Evolutionary conservation across 352 stramenopile genomes (phyloP), one percentile per base, ranked within the genome.

Genomic region (Blastocystis sp.): DNA sequence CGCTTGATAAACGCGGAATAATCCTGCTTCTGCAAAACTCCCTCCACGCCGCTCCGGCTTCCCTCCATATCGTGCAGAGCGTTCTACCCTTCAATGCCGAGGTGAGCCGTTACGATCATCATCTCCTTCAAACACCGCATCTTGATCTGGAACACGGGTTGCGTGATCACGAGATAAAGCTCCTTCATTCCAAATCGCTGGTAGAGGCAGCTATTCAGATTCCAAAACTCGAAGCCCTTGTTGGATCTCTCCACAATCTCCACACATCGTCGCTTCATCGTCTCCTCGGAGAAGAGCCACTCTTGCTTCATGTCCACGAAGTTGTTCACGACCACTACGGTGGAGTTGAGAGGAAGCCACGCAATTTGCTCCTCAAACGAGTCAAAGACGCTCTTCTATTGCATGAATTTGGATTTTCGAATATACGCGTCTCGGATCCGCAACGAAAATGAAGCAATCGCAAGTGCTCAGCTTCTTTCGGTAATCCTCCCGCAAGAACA

Each of bases 101-200:
- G 0, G 11, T 7, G 7, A 3, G 21, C 28, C n/a, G 38, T 59
- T 17, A 64, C 71, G 40, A 45, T 45, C 11, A 81, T 62, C 71
- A 81, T 62, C 53, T 62, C 45, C 48, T 81, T 45, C 2, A 81
- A n/a, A 28, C 53, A 64, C 23, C 23, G 28, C 48, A 81, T 10
- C 43, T 81, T 81, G 17, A 64, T 81, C 41, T 59, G 38, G 40
- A 66, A 81, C 48, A 81, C 64, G 60, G 71, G 71, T 1, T 62
- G 43, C 0, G 53, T 62, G 28, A 81, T 43, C 28, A 81, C 41
- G 19, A 64, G 21, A 21, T 62, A 53, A 1, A 81, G n/a, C 48
- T 81, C 71, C 28, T 64, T 64, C 23, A 81, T 48, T 34, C 71
- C 71, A 28, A 62, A 81, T 4, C 43, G 34, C n/a, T 81, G 71